phyloP scores from a whole-genome alignment of 495 filamentous ascomycete genomes.

The Staphylotrichum longicolle region DNA sequence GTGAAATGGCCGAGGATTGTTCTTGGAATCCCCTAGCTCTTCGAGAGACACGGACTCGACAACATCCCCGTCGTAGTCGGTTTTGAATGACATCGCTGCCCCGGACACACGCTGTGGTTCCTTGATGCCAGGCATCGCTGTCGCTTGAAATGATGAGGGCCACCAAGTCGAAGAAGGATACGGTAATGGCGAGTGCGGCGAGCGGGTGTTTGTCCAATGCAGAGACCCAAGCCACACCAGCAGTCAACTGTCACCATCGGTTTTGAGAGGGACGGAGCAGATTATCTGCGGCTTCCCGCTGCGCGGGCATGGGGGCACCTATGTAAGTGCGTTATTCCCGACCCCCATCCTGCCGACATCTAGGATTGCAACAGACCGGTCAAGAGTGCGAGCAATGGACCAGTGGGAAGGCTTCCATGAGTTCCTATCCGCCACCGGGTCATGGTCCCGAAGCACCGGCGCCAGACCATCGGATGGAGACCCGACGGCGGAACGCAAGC shows the following conservation, averaged over 20 bases:
- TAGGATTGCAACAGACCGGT: too few relatives aligned
- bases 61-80: constrained; percentile 36
- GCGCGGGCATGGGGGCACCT: too few relatives aligned
- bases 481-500: background rate
- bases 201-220: too few relatives aligned
- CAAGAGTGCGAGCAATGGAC: background rate
- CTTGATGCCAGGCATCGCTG: constrained; percentile 19
- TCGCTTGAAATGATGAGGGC: background rate
- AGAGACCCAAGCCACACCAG: too few relatives aligned
- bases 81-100: constrained; percentile 20
- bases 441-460: background rate
- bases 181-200: too few relatives aligned
- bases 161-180: too few relatives aligned
- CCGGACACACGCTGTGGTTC: constrained; percentile 20
- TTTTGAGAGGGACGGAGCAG: too few relatives aligned
- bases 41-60: constrained; percentile 23
- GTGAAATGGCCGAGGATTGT: constrained; percentile 33
- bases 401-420: background rate
- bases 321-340: too few relatives aligned
- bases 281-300: too few relatives aligned
- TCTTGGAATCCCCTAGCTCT: constrained; percentile 15
- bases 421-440: constrained; percentile 2
- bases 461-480: constrained; percentile 1
- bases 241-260: too few relatives aligned
- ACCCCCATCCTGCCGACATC: too few relatives aligned